Evolutionary conservation across 371 early-diverging fungal species (phyloP), one percentile per base, ranked within the genome.

Genomic region (Lichtheimia hyalospora): DNA sequence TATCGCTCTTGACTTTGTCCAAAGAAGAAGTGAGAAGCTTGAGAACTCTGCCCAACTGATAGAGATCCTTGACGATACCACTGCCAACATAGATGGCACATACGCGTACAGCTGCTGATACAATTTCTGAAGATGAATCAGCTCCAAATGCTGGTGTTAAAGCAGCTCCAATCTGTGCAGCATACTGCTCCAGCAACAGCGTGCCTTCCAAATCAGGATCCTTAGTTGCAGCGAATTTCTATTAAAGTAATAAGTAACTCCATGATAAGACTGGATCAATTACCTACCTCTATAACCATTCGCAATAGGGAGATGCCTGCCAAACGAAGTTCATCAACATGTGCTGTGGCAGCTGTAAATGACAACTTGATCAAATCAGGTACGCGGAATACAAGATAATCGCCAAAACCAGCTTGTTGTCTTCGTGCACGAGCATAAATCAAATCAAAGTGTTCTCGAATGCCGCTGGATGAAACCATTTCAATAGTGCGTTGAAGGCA

Each of bases 161-260:
- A 0, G 96, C 93, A 2, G 94, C 91, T 25, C 89, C 88, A 50
- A 95, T 92, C 68, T 95, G 95, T 0, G 95, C 92, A 64, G 93
- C 92, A 65, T 93, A 95, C 62, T 94, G 94, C 67, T 93, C 96
- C 49, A 95, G 68, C 0, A 95, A 71, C 0, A 87, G 73, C 59
- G 89, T 89, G 52, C 83, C 94, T 23, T 89, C 90, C 50, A 90
- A 81, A 61, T 95, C 94, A 10, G 94, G 93, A 75, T 93, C 95
- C 6, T 71, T 65, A 0, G 89, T 84, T 6, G 68, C 61, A 4
- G 86, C 74, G 66, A 88, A 95, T 62, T 77, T 79, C 77, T 81
- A 70, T 49, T 28, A 16, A 21, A 46, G 46, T 16, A 18, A n/a
- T 46, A 5, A 21, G 46, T 21, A 16, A 16, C 2, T 46, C 0